These are phyloP conservation scores for Kurtzmaniella quercitrusa DNA, from an alignment of 1,139 yeast species.

Conservation along the genomic window DNA sequence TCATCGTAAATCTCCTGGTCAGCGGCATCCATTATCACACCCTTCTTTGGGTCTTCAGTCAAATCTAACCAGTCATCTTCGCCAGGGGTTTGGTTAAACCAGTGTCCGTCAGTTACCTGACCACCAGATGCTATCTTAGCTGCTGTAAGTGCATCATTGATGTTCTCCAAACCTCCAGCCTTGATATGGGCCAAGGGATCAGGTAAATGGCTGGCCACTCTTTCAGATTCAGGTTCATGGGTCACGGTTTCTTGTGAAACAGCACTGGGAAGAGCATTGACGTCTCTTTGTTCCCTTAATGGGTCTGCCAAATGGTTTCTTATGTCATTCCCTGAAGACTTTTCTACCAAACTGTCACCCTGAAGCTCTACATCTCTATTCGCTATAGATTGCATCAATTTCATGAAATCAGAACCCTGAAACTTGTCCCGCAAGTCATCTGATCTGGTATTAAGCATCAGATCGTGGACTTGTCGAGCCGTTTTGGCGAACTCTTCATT, in stretches of 20 bases:
- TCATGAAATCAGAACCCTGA: constrained; percentile 35
- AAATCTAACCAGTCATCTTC: constrained; percentile 22
- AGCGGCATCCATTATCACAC: constrained; percentile 21
- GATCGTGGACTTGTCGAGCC: constrained; percentile 33
- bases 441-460: constrained; percentile 22
- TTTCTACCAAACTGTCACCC: constrained; percentile 36
- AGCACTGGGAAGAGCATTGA: neutral
- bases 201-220: constrained; percentile 27
- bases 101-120: constrained; percentile 31
- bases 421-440: constrained; percentile 29
- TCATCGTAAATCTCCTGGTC: constrained; percentile 41
- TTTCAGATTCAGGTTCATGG: constrained; percentile 10
- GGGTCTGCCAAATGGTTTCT: constrained; percentile 23
- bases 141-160: constrained; percentile 33
- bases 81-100: constrained; percentile 24
- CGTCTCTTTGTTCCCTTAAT: constrained; percentile 9
- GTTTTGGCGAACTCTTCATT: constrained; percentile 40
- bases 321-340: constrained; percentile 23
- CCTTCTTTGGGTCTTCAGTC: constrained; percentile 7
- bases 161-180: constrained; percentile 31
- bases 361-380: constrained; percentile 36
- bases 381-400: constrained; percentile 38
- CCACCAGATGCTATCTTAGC: constrained; percentile 42
- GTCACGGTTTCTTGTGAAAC: neutral
- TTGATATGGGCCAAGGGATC: constrained; percentile 46